Base-by-base conservation (phyloP, 2,329 filamentous ascomycete species). In the Chrysosporium keratinophilum region DNA sequence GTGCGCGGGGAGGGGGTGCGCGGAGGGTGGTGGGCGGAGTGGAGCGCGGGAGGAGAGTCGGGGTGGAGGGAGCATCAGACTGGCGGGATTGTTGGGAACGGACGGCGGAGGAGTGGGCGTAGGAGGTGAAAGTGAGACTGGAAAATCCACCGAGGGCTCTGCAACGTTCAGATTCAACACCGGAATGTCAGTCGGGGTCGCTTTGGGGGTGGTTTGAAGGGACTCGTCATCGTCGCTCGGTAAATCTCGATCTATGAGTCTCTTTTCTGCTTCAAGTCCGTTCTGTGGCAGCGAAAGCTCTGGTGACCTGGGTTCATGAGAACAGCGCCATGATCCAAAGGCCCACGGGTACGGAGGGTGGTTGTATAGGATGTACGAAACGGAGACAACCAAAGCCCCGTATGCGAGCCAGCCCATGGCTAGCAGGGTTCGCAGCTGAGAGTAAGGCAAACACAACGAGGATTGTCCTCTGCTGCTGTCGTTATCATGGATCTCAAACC, bases 1-100 rank as follows among this genome's bases (percentile, higher is more conserved):
- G 62, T n/a, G 20, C 71, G 68, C 71, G 56, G 6, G 74, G 75
- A 5, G 72, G 72, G 5, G 72, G 71, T 41, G 71, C 67, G 7
- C 65, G 65, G 57, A 59, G 28, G n/a, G n/a, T n/a, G n/a, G n/a
- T n/a, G n/a, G n/a, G n/a, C n/a, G n/a, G n/a, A n/a, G n/a, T n/a
- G n/a, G n/a, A n/a, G n/a, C n/a, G n/a, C n/a, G n/a, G n/a, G n/a
- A n/a, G n/a, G n/a, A n/a, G n/a, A 59, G 59, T 34, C 61, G 57
- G 20, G 62, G 61, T 33, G 63, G 62, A 44, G 61, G 57, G 28
- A 58, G 51, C 52, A 62, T 62, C 17, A 54, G n/a, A n/a, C n/a
- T n/a, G n/a, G n/a, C n/a, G n/a, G n/a, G n/a, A n/a, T n/a, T n/a
- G n/a, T n/a, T n/a, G n/a, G n/a, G 42, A 14, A 39, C 9, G 17